Evolutionary conservation across 306 rosid genomes (phyloP).

Genomic region (Heteromeles arbutifolia): DNA sequence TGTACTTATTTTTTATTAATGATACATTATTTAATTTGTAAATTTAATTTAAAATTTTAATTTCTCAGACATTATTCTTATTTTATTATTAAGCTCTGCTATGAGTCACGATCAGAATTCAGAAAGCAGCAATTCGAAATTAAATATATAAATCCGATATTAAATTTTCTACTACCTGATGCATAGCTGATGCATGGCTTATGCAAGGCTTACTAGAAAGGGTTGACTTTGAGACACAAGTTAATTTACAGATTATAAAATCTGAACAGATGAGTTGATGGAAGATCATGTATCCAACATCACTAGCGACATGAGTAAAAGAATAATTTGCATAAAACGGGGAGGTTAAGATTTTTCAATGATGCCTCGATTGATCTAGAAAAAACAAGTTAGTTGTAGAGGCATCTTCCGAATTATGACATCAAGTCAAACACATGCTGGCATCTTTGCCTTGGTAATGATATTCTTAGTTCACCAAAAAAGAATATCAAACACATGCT

Average conservation of each 20-base stretch:
- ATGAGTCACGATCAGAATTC: slow-evolving; percentile 1
- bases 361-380: too few species aligned
- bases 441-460: too few species aligned
- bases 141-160: background rate
- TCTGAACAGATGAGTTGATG: background rate
- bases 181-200: background rate
- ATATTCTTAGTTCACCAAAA: too few species aligned
- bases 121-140: slow-evolving; percentile 12
- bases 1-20: too few species aligned
- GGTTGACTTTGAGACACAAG: slow-evolving; percentile 31
- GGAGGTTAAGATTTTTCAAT: too few species aligned
- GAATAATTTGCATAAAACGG: background rate
- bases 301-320: too few species aligned
- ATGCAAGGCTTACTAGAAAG: slow-evolving; percentile 14
- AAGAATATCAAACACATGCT: too few species aligned
- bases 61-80: background rate
- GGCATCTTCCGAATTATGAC: background rate
- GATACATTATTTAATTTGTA: too few species aligned
- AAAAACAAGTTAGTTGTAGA: too few species aligned
- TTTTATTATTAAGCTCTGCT: slow-evolving; percentile 29
- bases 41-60: too few species aligned
- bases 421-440: background rate
- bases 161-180: background rate
- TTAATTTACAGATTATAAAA: background rate
- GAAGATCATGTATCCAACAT: background rate